These are phyloP conservation scores for Petasospora rhodanensis DNA, from an alignment of 1,139 yeast species.

Conservation along the genomic window DNA sequence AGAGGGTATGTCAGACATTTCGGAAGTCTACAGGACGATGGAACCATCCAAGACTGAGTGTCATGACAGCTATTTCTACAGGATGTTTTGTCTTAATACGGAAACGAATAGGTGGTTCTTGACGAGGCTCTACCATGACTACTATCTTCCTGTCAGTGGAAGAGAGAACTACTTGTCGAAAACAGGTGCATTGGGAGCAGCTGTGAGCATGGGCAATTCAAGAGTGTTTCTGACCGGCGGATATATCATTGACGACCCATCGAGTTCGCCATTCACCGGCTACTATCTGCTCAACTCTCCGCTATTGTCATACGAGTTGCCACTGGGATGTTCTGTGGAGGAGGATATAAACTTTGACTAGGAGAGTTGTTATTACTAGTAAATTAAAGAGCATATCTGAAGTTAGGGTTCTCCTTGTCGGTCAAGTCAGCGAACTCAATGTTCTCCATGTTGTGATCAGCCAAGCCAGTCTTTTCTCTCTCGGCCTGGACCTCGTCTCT, in stretches of 20 bases:
- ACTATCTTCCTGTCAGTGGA: constrained; percentile 2
- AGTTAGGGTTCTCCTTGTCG: no score
- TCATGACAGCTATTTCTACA: constrained; percentile 4
- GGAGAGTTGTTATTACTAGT: no score
- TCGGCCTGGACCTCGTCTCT: no score
- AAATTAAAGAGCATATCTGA: no score
- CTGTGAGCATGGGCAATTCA: constrained; percentile 7
- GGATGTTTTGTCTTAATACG: constrained; percentile 17
- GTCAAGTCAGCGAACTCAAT: no score
- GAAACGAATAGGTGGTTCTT: constrained; percentile 16
- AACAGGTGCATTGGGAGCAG: constrained; percentile 12
- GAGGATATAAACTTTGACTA: no score
- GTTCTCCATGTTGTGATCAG: no score
- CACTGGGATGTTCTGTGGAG: constrained; percentile 5
- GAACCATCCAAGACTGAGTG: constrained; percentile 1
- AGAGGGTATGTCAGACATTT: constrained; percentile 14
- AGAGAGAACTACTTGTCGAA: constrained; percentile 6
- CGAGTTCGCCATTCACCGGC: no score
- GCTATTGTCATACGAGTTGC: constrained; percentile 7
- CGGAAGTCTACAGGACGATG: constrained; percentile 6
- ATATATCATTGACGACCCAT: no score
- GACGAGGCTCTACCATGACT: constrained; percentile 16
- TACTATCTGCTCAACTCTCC: no score
- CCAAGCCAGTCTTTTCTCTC: no score
- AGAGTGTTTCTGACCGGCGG: constrained; percentile 10